These are phyloP conservation scores for Ascocoryne sarcoides DNA, from an alignment of 2,329 filamentous ascomycete species.

Conservation along the genomic window DNA sequence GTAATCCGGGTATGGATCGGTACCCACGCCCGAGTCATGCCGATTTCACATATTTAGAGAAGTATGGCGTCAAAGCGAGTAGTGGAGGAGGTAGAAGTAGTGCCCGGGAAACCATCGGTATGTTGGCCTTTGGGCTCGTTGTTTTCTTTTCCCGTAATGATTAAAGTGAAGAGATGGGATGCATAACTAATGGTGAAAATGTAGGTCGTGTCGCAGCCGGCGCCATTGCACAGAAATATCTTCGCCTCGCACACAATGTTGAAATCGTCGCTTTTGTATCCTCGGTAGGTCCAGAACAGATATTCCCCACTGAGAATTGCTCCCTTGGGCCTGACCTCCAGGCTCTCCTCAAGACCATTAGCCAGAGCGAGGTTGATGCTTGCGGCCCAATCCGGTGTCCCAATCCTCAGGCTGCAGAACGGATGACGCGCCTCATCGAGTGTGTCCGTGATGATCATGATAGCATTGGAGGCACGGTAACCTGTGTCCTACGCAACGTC, in stretches of 20 bases:
- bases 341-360: conserved; percentile 60
- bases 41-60: conserved; percentile 94
- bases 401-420: conserved; percentile 50
- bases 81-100: conserved; percentile 84
- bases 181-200: not conserved
- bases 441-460: conserved; percentile 71
- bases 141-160: not conserved
- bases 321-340: conserved; percentile 75
- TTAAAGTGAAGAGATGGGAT: not conserved
- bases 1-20: conserved; percentile 77
- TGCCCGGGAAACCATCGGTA: conserved; percentile 79
- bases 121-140: not conserved
- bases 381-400: conserved; percentile 87
- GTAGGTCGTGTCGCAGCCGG: conserved; percentile 76
- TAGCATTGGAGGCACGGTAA: conserved; percentile 90
- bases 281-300: conserved; percentile 70
- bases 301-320: conserved; percentile 63
- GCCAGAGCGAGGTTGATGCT: conserved; percentile 68
- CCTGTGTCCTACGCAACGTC: conserved; percentile 81
- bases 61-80: conserved; percentile 90
- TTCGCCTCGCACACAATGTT: conserved; percentile 69
- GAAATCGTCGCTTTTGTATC: conserved; percentile 89
- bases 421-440: conserved; percentile 74
- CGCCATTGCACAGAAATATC: conserved; percentile 88
- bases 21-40: conserved; percentile 90